Conservation (phyloP, 1,284 basidiomycete species). For the Volvariella surrecta region DNA sequence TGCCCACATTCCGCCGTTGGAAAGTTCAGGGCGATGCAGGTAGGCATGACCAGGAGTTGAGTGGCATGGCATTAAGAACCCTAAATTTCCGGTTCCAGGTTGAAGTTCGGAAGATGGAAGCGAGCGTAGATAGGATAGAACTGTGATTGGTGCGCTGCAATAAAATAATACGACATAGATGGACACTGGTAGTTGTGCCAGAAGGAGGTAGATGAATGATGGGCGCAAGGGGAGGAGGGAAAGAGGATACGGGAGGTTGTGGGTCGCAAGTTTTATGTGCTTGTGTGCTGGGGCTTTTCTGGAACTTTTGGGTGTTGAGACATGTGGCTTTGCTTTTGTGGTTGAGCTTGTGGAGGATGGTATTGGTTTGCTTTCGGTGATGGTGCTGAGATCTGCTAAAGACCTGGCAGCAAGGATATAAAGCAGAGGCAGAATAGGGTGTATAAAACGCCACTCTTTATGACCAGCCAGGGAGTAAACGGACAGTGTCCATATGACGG, state of each 20-base stretch:
- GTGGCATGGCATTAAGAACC: slow-evolving; percentile 95
- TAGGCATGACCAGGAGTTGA: slow-evolving; percentile 95
- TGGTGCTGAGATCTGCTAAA: slow-evolving; percentile 41
- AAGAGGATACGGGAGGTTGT: slow-evolving; percentile 2
- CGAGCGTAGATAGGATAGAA: slow-evolving; percentile 54
- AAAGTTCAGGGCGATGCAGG: slow-evolving; percentile 64
- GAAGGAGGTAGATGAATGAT: slow-evolving; percentile 34
- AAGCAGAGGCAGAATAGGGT: slow-evolving; percentile 84
- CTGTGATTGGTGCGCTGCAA: slow-evolving; percentile 69
- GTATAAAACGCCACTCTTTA: slow-evolving; percentile 97
- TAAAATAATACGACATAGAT: slow-evolving; percentile 70
- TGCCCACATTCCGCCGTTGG: slow-evolving; percentile 61
- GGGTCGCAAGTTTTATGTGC: slow-evolving; percentile 3
- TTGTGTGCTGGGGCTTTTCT: slow-evolving; percentile 7
- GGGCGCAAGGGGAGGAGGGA: slow-evolving; percentile 24
- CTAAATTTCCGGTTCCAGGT: slow-evolving; percentile 40
- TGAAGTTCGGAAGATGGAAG: slow-evolving; percentile 25
- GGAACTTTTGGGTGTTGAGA: slow-evolving; percentile 4
- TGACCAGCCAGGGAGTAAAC: slow-evolving; percentile 79
- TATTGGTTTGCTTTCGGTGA: slow-evolving; percentile 1
- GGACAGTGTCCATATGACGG: slow-evolving; percentile 55
- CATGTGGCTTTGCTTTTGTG: neutral
- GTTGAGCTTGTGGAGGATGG: slow-evolving; percentile 5
- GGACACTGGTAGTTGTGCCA: slow-evolving; percentile 49
- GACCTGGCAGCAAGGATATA: slow-evolving; percentile 75